A percentile compares a stretch with the other conserved stretches of the same genome.
These are phyloP conservation scores for Podaxis carcinomalis DNA, from an alignment of 768 basidiomycete genomes.

Conservation along the genomic window DNA sequence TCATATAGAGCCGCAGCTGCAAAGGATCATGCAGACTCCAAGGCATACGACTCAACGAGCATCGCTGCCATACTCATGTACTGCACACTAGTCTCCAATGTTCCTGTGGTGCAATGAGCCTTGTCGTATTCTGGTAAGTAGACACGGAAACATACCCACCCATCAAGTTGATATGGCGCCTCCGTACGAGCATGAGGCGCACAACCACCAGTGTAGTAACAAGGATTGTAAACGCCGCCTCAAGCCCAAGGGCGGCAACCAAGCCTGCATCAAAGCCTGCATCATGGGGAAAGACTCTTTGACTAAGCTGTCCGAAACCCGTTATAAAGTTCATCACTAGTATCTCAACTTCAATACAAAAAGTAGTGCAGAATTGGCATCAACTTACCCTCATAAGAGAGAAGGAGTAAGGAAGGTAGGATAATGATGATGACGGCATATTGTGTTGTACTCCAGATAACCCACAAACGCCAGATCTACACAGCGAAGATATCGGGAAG, in stretches of 20 bases:
- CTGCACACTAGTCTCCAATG: neutral
- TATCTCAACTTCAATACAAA: neutral
- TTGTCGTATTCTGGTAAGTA: neutral
- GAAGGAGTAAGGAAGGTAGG: neutral
- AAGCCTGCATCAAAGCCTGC: neutral
- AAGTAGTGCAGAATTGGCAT: no score
- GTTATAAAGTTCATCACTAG: neutral
- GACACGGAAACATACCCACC: neutral
- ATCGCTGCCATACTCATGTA: neutral
- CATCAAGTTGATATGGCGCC: neutral
- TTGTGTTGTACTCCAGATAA: neutral
- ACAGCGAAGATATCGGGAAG: neutral
- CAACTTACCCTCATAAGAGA: neutral
- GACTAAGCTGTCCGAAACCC: neutral
- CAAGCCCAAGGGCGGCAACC: neutral
- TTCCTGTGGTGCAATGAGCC: neutral
- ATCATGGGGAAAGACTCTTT: neutral
- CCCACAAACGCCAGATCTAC: neutral
- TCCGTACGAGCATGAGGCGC: neutral
- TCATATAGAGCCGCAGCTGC: neutral
- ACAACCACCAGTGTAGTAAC: neutral
- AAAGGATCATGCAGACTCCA: constrained; percentile 2
- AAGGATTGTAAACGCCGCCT: neutral
- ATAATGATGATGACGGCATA: neutral
- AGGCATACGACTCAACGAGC: neutral